Evolutionary conservation across 1,284 basidiomycete species (phyloP), one percentile per base, ranked within the genome.

Genomic region (Cutaneotrichosporon dermatis): DNA sequence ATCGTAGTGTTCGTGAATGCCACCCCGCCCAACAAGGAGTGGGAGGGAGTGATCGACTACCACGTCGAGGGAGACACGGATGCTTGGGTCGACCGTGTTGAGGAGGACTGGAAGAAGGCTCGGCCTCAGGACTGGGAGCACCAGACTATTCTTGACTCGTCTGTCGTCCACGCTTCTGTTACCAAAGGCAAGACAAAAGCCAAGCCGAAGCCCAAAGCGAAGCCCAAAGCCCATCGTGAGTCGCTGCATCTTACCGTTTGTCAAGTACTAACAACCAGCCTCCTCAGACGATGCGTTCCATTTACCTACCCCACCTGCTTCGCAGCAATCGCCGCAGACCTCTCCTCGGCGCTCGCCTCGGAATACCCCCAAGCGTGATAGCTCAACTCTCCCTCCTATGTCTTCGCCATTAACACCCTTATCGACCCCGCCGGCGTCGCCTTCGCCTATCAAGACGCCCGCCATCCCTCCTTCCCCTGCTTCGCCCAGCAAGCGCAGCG

Each of bases 1-100:
- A 85, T 88, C 66, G 89, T 93, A 33, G 80, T 95, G 6, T 92
- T 92, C 69, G 87, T 95, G 51, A 95, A 95, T 78, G 87, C 86
- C 72, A 93, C 90, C 0, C 59, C 75, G 37, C 82, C 90, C 1
- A 82, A 84, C 7, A 84, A 84, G 61, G 92, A 94, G 71, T 95
- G 92, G 92, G 82, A 85, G 13, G 86, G 84, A 16, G 82, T 94
- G 46, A 90, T 95, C 64, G 92, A 95, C 75, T 89, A 87, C 67
- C 87, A 92, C 72, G 81, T 95, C 51, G 79, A 83, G 44, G 88
- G 88, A 1, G 87, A 90, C 68, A 89, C 88, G 5, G 92, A 95
- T 76, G 71, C 72, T 33, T 95, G 90, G 88, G 85, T 85, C 2
- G 83, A 84, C 56, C 85, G 81, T 64, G 87, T 92, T 34, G 73